Percentiles rank a stretch among this genome's conserved stretches.
phyloP scores from a whole-genome alignment of 306 rosid genomes.

The Sicyos edulis region DNA sequence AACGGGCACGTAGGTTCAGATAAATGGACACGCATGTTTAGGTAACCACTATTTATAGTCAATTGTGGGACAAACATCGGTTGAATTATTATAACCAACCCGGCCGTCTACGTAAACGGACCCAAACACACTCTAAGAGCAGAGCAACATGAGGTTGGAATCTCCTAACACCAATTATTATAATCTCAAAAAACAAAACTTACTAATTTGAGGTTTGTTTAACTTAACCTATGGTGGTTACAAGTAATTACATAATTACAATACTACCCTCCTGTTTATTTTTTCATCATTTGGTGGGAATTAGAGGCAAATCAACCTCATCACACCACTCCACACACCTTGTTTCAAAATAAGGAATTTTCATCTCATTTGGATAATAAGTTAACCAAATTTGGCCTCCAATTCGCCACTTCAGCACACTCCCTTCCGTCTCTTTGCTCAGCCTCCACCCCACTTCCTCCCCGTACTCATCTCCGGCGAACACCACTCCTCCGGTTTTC shows the following conservation, averaged over 20 bases:
- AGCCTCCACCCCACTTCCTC: conserved; percentile 72
- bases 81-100: too few relatives aligned
- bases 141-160: too few relatives aligned
- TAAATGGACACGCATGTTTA: too few relatives aligned
- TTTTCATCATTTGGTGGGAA: conserved; percentile 30
- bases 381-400: conserved; percentile 76
- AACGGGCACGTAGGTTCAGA: too few relatives aligned
- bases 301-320: conserved; percentile 92
- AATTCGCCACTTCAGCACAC: conserved; percentile 85
- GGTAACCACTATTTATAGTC: too few relatives aligned
- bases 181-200: too few relatives aligned
- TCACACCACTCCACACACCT: conserved; percentile 86
- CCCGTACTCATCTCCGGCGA: conserved; percentile 71
- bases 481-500: conserved; percentile 59
- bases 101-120: too few relatives aligned
- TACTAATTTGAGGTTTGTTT: too few relatives aligned
- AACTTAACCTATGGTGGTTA: too few relatives aligned
- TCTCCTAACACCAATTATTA: too few relatives aligned
- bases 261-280: background rate
- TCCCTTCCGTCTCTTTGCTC: conserved; percentile 82
- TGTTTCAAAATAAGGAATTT: conserved; percentile 49
- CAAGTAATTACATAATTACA: background rate
- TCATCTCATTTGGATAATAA: conserved; percentile 50
- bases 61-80: too few relatives aligned
- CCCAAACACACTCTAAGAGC: too few relatives aligned